Base-by-base conservation (phyloP, 2,329 filamentous ascomycete genomes). In the Aureobasidium namibiae region DNA sequence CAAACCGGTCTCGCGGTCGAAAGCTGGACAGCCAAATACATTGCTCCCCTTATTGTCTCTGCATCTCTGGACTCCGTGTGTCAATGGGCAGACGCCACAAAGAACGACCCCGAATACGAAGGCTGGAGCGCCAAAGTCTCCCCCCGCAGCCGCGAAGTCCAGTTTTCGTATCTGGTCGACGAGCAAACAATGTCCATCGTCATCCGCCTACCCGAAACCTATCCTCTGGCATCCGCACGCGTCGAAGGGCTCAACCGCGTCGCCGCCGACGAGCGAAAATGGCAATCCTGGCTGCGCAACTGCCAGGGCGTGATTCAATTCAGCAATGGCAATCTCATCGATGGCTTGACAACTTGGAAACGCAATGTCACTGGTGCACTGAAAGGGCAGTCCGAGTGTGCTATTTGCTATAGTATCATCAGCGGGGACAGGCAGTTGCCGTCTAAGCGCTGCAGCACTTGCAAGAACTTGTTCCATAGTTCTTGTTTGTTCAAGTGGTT, bases 401-500 rank as follows among this genome's bases (percentile, higher is more conserved):
- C 94, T 10, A 97, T 97, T 70, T 97, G 92, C 78, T 97, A 97
- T 76, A 91, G 87, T 61, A 91, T 99, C 69, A 90, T 99, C 63
- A 90, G 90, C 18, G 84, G 83, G 8, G 92, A 96, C 72, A 89
- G 89, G 78, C 88, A 88, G 73, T 84, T 95, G 72, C 94, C 94
- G 0, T 92, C 94, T 72, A 97, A 97, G 80, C 81, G 84, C 58
- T 99, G 94, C 72, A 80, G 82, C 48, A 97, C 92, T 1, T 99
- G 94, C 80, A 92, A 91, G 78, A 92, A 99, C 74, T 77, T 89
- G 56, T 99, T 97, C 78, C 94, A 99, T 74, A 82, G 87, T 1
- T 83, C 83, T 2, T 99, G 94, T 75, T 74, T 99, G 74, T 96
- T 90, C 77, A 92, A 92, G 75, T 99, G 94, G 94, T 97, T 99